Base-by-base conservation (phyloP, 2,329 filamentous ascomycete species). In the Penicillium sp. region DNA sequence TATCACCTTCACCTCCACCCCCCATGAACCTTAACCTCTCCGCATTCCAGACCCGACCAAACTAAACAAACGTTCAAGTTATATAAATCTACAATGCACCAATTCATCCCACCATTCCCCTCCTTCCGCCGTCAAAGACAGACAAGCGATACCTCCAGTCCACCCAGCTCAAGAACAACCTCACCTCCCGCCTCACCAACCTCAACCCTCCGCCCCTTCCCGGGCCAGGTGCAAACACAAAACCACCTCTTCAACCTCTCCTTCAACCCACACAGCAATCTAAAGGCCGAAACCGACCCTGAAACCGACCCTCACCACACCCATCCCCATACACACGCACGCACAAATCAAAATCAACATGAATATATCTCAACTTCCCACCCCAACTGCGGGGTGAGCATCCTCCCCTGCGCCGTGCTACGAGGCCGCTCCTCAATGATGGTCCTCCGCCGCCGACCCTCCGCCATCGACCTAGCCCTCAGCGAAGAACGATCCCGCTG, bases 391-490 rank as follows among this genome's bases (percentile, higher is more conserved):
- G 28, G 48, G 26, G 53, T 60, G 14, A 64, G 67, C 51, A 66
- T 69, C 47, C 60, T 66, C 13, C 62, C 65, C 47, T 66, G 63
- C 43, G 63, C 66, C 7, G 52, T 69, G 34, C 60, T 71, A 5
- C 63, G 69, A 46, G 67, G 65, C 43, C 63, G 68, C 11, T 67
- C 69, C 7, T 65, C 67, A 2, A 56, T 69, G 8, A 64, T 66
- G 51, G 60, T 73, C 4, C 63, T 78, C 6, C 74, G 76, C 26
- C 72, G 72, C 23, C 70, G 75, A 14, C 75, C 75, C 2, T 79
- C 77, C 5, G 69, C 73, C 9, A 71, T 77, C 13, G 77, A 79
- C 54, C 61, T 78, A 47, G 74, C 72, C 2, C 64, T 79, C 31
- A 74, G 71, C 37, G 75, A 75, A 46, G 77, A 79, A 62, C 72